These are phyloP conservation scores for Penicillium daleae DNA, from an alignment of 495 filamentous ascomycete genomes.

Conservation along the genomic window DNA sequence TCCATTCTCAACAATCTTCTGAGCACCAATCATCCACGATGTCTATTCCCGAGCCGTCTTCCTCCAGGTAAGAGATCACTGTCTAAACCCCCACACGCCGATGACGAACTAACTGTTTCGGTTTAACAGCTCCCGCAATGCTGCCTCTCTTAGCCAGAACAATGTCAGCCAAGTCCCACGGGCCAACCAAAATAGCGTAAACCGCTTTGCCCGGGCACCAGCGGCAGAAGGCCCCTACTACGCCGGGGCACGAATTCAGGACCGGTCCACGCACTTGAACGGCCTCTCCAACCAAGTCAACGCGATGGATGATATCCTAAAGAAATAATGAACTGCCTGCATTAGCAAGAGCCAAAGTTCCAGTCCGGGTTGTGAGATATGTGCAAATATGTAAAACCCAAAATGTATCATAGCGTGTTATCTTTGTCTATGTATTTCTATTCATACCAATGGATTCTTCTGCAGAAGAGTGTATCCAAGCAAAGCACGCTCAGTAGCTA, in stretches of 20 bases:
- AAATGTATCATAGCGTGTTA: conserved; percentile 17
- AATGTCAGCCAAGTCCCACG: conserved; percentile 40
- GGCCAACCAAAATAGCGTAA: conserved; percentile 31
- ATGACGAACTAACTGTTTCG: conserved; percentile 15
- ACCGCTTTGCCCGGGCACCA: conserved; percentile 38
- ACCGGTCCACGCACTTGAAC: conserved; percentile 38
- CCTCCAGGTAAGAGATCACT: conserved; percentile 19
- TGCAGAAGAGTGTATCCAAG: conserved; percentile 4
- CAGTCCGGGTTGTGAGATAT: neutral
- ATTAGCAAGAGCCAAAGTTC: neutral
- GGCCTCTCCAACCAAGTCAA: conserved; percentile 42
- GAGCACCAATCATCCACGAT: no score
- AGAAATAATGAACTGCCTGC: conserved; percentile 12
- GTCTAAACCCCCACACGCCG: no score
- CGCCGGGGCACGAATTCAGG: conserved; percentile 37
- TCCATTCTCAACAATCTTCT: neutral
- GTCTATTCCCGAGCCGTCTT: conserved; percentile 24
- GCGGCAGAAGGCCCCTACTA: conserved; percentile 47
- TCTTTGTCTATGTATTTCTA: conserved; percentile 38
- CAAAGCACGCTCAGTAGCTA: neutral
- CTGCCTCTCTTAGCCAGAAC: conserved; percentile 29
- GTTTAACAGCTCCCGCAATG: conserved; percentile 17
- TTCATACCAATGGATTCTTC: conserved; percentile 15
- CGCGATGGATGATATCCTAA: conserved; percentile 41
- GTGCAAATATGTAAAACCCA: neutral